Base-by-base conservation (phyloP, 1,139 yeast species). In the Blastobotrys indianensis region DNA sequence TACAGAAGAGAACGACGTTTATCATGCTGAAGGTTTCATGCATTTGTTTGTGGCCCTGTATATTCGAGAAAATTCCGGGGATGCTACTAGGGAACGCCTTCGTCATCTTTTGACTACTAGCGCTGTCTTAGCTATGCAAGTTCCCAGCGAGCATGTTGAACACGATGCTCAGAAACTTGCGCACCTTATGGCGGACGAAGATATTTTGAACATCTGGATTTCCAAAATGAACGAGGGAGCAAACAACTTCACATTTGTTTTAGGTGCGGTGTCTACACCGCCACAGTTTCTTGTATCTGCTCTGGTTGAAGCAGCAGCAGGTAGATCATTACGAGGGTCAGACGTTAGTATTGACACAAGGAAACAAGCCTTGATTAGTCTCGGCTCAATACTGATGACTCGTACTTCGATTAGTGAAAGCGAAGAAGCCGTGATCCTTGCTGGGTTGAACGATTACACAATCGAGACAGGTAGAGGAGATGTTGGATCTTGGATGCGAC, bases 401-500 rank as follows among this genome's bases (percentile, higher is more conserved):
- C 25, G 25, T 4, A 4, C 25, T 20, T 4, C 7, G 4, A 7
- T 20, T 4, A 20, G 25, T 20, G 25, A 20, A 7, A 20, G 25
- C 4, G 45, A 41, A 23, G 10, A 11, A 20, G 44, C 37, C 1
- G 40, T 51, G 3, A 28, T 63, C 3, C 29, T 54, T 1, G 28
- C 41, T 1, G 62, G 62, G 3, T 52, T 64, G 28, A 55, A 57
- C 17, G 73, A 70, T 48, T 69, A 67, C 49, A 53, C 68, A 2
- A 49, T 56, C 1, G 68, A 65, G 35, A 49, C 59, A 4, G 25
- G 25, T 7, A 57, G 71, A n/a, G 74, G 74, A 3, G 74, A 69
- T 48, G 64, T 68, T 4, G 97, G 97, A 1, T 77, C 87, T 33
- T 75, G 80, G 60, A 75, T 87, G 1, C 70, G 97, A 43, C 56